Conservation (phyloP, 176 grass and related monocot species). For the Musa troglodytarum region DNA sequence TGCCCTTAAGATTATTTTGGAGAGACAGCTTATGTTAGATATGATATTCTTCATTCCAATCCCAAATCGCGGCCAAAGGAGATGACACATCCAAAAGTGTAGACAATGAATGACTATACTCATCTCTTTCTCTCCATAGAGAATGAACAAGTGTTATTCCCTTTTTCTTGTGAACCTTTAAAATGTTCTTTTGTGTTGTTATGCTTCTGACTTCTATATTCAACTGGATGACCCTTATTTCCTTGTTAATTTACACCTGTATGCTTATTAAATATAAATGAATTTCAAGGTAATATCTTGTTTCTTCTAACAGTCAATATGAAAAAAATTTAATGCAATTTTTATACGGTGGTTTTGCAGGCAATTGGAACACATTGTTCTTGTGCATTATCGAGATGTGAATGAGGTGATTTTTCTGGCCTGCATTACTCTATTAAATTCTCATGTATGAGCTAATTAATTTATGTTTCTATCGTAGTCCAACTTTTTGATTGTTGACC, state of each 20-base stretch:
- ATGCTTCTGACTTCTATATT: too few species aligned
- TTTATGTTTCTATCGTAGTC: background rate
- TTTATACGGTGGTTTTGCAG: background rate
- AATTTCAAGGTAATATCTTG: background rate
- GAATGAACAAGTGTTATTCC: too few species aligned
- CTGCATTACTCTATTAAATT: background rate
- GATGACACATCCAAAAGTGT: too few species aligned
- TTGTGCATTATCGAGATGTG: slow-evolving; percentile 20
- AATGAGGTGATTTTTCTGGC: slow-evolving; percentile 7
- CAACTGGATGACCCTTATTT: background rate
- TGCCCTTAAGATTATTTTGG: too few species aligned
- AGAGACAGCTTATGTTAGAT: too few species aligned
- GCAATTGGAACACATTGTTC: slow-evolving; percentile 17
- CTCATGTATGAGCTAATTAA: background rate
- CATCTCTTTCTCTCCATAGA: too few species aligned
- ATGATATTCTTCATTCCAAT: too few species aligned
- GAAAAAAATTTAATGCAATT: background rate
- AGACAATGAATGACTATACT: too few species aligned
- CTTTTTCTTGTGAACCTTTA: too few species aligned
- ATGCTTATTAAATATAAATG: background rate
- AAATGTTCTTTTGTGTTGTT: too few species aligned
- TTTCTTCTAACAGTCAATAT: background rate
- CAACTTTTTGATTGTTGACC: background rate
- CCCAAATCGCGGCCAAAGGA: too few species aligned
- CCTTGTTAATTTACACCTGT: background rate